A percentile compares a stretch with the other conserved stretches of the same genome.
Conservation (phyloP, 768 basidiomycete genomes). For the Collybiopsis luxurians region DNA sequence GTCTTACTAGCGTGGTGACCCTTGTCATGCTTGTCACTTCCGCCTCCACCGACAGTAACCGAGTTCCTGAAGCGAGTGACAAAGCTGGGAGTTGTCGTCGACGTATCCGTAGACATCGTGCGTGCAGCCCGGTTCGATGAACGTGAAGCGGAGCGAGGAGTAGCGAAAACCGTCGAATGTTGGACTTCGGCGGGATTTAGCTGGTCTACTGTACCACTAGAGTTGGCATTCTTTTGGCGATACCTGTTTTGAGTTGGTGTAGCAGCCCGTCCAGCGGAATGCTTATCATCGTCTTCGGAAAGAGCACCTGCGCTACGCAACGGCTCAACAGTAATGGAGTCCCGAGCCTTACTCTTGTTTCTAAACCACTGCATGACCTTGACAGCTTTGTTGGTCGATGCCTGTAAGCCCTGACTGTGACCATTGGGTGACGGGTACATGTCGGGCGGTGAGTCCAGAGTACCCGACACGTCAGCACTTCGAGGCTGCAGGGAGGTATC, state of each 20-base stretch:
- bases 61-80: conserved; percentile 50
- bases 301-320: background rate
- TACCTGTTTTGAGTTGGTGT: conserved; percentile 30
- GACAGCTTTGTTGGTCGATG: conserved; percentile 83
- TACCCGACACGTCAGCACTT: conserved; percentile 8
- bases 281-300: conserved; percentile 13
- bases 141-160: conserved; percentile 15
- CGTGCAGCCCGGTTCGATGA: conserved; percentile 36
- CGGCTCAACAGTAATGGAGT: conserved; percentile 26
- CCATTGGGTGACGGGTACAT: conserved; percentile 22
- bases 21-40: conserved; percentile 19
- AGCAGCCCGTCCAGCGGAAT: conserved; percentile 12
- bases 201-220: conserved; percentile 32
- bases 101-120: conserved; percentile 44
- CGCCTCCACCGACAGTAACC: conserved; percentile 38
- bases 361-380: conserved; percentile 99
- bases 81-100: conserved; percentile 41
- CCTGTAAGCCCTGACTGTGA: conserved; percentile 44
- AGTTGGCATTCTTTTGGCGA: conserved; percentile 27
- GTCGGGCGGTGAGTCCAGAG: conserved; percentile 3
- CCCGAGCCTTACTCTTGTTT: conserved; percentile 56
- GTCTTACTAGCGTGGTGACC: conserved; percentile 26
- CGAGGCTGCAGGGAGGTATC: conserved; percentile 12
- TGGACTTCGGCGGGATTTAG: conserved; percentile 5
- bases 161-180: background rate